Evolutionary conservation across 169 alveolate genomes (phyloP).

Genomic region (Fabrea salina): DNA sequence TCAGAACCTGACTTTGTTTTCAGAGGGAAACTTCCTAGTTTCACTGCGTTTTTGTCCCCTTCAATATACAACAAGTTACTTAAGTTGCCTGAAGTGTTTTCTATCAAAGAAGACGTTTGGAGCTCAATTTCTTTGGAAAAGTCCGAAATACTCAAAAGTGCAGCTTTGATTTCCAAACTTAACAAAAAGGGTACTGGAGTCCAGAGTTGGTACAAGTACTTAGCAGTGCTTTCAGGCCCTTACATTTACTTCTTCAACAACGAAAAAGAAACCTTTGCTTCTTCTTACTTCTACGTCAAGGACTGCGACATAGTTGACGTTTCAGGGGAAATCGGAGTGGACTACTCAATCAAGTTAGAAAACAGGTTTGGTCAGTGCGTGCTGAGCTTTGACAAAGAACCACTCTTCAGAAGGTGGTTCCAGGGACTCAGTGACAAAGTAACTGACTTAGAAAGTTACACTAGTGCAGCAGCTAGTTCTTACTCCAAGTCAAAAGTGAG

Average conservation of each 20-base stretch:
- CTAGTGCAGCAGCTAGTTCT: background rate
- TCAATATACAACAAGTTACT: background rate
- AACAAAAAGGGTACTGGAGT: background rate
- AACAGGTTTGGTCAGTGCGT: slow-evolving; percentile 29
- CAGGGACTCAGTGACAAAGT: background rate
- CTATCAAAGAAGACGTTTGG: background rate
- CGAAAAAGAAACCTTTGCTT: background rate
- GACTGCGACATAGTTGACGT: slow-evolving; percentile 27
- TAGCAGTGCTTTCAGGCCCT: slow-evolving; percentile 27
- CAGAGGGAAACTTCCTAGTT: slow-evolving; percentile 2
- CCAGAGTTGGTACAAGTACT: slow-evolving; percentile 1
- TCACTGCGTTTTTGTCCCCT: background rate
- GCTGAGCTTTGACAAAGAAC: slow-evolving; percentile 6
- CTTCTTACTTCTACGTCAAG: slow-evolving; percentile 12
- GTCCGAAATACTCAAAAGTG: background rate
- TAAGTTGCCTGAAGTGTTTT: background rate
- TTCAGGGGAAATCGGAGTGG: background rate
- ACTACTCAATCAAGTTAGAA: background rate
- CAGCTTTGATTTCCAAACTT: background rate
- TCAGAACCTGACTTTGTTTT: background rate
- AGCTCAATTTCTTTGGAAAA: background rate
- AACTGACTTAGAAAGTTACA: background rate
- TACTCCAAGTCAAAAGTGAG: background rate
- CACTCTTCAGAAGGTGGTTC: background rate
- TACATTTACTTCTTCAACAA: slow-evolving; percentile 21